Base-by-base conservation (phyloP, 257 asterid species). In the Verbascum thapsus region DNA sequence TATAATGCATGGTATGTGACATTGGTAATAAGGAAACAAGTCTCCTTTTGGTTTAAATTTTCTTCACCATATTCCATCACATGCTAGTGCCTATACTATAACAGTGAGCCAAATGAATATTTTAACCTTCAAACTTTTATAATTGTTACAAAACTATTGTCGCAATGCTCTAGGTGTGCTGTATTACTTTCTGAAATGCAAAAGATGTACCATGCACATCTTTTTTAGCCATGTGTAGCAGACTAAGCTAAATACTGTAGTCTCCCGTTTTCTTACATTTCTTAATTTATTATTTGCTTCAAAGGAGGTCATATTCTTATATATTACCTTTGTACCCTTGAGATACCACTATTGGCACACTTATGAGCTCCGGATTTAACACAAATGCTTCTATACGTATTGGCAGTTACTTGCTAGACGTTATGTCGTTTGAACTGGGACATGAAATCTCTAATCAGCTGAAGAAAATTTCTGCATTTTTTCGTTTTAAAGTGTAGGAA, bases 401-500 rank as follows among this genome's bases (percentile, higher is more conserved):
- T n/a, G n/a, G n/a, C 43, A 32, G 13, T 5, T 3, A 15, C 54
- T 32, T 8, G 62, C 52, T 40, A 30, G 44, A 40, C 6, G 5
- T 48, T 67, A 18, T 44, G 58, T 12, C 34, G 43, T 20, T 34
- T 15, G 49, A 35, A 18, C 19, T 16, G 8, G 58, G 45, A 17
- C n/a, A 45, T 6, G 61, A 22, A 54, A 22, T 5, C 9, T 37
- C 6, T 66, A 19, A 34, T 55, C 40, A 19, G 22, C 17, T 55
- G 15, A 53, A 0, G 7, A 20, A 12, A 15, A 39, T 37, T 37
- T 12, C 42, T 49, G 23, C 40, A 37, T 50, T 15, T 1, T 18
- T 16, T 20, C 40, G 44, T 60, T 17, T 35, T 32, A 47, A 54
- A 45, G 42, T 58, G 15, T 44, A 11, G 52, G 47, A 44, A 16